Evolutionary conservation across 192 early-diverging fungal species (phyloP).

Genomic region (Coemansia sp.): DNA sequence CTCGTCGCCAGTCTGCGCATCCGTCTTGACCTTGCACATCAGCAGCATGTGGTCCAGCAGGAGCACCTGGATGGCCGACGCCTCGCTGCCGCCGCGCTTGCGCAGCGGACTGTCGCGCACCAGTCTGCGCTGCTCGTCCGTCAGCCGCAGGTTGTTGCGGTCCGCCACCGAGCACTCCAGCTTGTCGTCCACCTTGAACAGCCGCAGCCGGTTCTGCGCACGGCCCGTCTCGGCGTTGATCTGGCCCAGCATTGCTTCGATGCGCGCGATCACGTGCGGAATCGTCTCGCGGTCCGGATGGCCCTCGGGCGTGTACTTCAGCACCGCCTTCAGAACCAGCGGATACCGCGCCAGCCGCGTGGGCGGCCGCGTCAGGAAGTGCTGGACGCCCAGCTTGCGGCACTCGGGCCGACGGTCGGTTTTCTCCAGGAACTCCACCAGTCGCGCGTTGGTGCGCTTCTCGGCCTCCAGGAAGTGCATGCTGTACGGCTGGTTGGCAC

Average conservation of each 20-base stretch:
- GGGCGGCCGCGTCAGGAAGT: slow-evolving; percentile 84
- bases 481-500: slow-evolving; percentile 79
- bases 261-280: slow-evolving; percentile 69
- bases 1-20: slow-evolving; percentile 60
- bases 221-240: slow-evolving; percentile 89
- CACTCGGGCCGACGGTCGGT: slow-evolving; percentile 74
- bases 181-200: slow-evolving; percentile 71
- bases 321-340: slow-evolving; percentile 75
- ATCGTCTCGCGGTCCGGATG: slow-evolving; percentile 77
- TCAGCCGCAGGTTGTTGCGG: slow-evolving; percentile 71
- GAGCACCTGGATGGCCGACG: slow-evolving; percentile 72
- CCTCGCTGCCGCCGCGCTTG: slow-evolving; percentile 62
- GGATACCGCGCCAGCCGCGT: slow-evolving; percentile 87
- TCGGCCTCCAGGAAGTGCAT: slow-evolving; percentile 84
- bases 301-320: slow-evolving; percentile 79
- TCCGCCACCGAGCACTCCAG: slow-evolving; percentile 60
- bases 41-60: slow-evolving; percentile 88
- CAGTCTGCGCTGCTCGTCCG: slow-evolving; percentile 66
- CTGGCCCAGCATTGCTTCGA: slow-evolving; percentile 70
- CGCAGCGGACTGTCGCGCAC: slow-evolving; percentile 83
- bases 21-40: slow-evolving; percentile 68
- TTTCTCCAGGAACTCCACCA: slow-evolving; percentile 79
- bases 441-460: slow-evolving; percentile 61
- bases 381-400: slow-evolving; percentile 80
- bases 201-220: slow-evolving; percentile 83